Evolutionary conservation across 441 rosid genomes (phyloP), one percentile per base, ranked within the genome.

Genomic region (Syzygium malaccense): DNA sequence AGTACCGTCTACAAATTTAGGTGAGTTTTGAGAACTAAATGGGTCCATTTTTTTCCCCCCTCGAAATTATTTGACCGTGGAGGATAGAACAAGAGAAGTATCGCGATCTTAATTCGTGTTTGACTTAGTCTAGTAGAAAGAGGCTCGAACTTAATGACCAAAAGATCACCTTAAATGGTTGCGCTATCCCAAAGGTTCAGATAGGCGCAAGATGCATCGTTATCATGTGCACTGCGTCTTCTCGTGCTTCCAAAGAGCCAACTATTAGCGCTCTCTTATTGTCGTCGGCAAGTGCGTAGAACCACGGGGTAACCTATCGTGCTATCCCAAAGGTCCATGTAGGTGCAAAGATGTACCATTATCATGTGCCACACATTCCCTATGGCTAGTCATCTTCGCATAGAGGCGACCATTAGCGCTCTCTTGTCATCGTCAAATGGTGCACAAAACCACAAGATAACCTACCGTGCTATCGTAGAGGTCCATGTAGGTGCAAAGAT

Each of bases 171-270:
- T 41, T 12, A 0, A 41, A 23, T 3, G 28, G 14, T 37, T 1
- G 3, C 4, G 51, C 23, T 37, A 20, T 23, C 18, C 83, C 41
- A 41, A 20, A 37, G 8, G 9, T 75, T 41, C 17, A 0, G 1
- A 1, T 3, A 11, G 9, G 1, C 0, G 4, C 8, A 1, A 37
- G 83, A 6, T 1, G 66, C 49, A 13, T 0, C 28, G 20, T 11
- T 5, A 5, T 71, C 17, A 6, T 1, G 49, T 14, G 49, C 8
- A 8, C 4, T 5, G 0, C 14, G 15, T 20, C 15, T 71, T 71
- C 15, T 33, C 49, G 2, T 71, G 8, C 49, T 20, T 3, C 13
- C 28, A 41, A 75, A 41, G 48, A 75, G 0, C 9, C 30, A 13
- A 41, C 53, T 41, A 12, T 13, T 6, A 23, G n/a, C 1, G 10